Evolutionary conservation across 768 basidiomycete genomes (phyloP).

Genomic region (Clavulina sp.): DNA sequence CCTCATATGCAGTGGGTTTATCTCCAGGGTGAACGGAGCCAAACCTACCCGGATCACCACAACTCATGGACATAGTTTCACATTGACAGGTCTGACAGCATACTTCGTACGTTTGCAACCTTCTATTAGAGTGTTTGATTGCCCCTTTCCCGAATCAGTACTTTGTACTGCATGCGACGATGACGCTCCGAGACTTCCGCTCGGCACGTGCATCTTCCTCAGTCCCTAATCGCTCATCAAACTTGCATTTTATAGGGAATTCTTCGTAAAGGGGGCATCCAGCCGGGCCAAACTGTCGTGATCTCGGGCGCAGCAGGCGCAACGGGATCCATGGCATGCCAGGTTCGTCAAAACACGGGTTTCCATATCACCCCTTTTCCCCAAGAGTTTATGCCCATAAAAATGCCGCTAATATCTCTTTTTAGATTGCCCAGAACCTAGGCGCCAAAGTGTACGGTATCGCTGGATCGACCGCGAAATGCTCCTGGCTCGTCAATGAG

Average conservation of each 20-base stretch:
- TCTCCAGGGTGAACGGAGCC: too few relatives aligned
- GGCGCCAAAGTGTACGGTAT: slow-evolving; percentile 71
- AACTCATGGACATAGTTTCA: background rate
- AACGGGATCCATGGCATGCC: slow-evolving; percentile 69
- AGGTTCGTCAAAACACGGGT: slow-evolving; percentile 60
- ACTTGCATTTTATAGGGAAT: slow-evolving; percentile 49
- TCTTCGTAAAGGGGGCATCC: slow-evolving; percentile 59
- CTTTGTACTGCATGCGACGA: background rate
- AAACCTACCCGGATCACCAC: too few relatives aligned
- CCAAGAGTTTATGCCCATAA: background rate
- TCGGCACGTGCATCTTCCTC: background rate
- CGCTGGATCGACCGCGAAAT: slow-evolving; percentile 72
- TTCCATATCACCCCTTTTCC: background rate
- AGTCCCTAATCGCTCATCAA: background rate
- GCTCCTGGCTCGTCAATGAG: slow-evolving; percentile 67
- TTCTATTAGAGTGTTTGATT: background rate
- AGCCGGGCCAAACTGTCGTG: slow-evolving; percentile 70
- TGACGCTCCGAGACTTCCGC: slow-evolving; percentile 4
- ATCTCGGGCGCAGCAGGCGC: slow-evolving; percentile 86
- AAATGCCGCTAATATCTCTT: background rate
- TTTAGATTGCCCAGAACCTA: too few relatives aligned
- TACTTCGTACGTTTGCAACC: slow-evolving; percentile 46
- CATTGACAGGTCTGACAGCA: slow-evolving; percentile 56
- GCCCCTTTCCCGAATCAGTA: background rate
- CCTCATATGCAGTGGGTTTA: background rate